Conservation (phyloP, 2,329 filamentous ascomycete species). For the Hypoxylon sp. region DNA sequence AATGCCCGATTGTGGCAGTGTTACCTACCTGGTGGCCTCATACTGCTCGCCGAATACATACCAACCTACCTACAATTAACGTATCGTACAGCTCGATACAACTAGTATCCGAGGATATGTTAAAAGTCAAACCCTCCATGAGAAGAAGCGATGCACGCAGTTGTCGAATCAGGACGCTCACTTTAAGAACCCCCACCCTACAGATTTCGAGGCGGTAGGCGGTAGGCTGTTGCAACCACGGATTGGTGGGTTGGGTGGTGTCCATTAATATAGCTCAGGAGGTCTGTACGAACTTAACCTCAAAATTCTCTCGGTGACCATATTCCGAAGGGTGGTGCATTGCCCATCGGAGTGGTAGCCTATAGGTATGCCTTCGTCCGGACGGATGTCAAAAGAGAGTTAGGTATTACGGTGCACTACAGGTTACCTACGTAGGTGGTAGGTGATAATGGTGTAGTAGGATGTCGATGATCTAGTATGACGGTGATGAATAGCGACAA, state of each 20-base stretch:
- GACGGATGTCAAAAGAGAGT: constrained; percentile 12
- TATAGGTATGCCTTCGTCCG: constrained; percentile 19
- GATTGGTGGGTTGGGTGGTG: constrained; percentile 30
- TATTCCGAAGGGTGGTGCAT: constrained; percentile 40
- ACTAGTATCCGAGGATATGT: constrained; percentile 21
- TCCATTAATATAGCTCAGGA: constrained; percentile 29
- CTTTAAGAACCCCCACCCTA: constrained; percentile 19
- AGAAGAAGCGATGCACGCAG: constrained; percentile 19
- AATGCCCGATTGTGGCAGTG: constrained; percentile 6
- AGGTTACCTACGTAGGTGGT: background rate
- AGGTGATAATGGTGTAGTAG: constrained; percentile 1
- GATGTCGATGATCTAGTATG: constrained; percentile 21
- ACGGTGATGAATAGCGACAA: constrained; percentile 8
- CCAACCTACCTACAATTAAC: background rate
- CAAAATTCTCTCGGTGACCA: constrained; percentile 34
- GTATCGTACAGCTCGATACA: constrained; percentile 14
- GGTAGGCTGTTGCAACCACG: constrained; percentile 12
- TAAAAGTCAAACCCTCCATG: constrained; percentile 11
- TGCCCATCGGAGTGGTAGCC: constrained; percentile 32
- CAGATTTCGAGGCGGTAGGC: constrained; percentile 18
- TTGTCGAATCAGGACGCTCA: constrained; percentile 32
- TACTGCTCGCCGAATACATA: constrained; percentile 1
- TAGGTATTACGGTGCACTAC: constrained; percentile 9
- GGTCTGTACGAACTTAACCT: constrained; percentile 9
- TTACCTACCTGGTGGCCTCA: background rate